Base-by-base conservation (phyloP, 192 early-diverging fungal genomes). In the Physocladia obscura region DNA sequence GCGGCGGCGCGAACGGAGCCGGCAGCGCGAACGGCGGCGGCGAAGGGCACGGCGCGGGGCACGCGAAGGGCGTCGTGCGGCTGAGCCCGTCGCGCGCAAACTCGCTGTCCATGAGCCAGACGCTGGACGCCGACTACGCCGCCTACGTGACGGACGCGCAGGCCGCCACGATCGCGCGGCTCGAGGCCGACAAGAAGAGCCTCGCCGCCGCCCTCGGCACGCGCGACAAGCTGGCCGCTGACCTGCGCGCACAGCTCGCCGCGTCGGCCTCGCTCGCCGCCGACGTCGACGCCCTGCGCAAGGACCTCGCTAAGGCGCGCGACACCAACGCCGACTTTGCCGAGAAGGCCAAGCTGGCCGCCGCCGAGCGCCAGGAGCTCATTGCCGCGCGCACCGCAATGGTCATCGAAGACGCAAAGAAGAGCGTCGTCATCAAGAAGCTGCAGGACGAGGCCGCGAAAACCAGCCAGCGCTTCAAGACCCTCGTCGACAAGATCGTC, bases 331-430 rank as follows among this genome's bases (percentile, higher is more conserved):
- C 31, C 2, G 35, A 38, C 3, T 39, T 52, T 30, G 8, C n/a
- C 32, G 62, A 65, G 4, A 50, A 65, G 26, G 8, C 56, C 35
- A 54, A 68, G 40, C 3, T 13, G n/a, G 4, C 17, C 34, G 44
- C 30, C 19, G 13, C 36, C 5, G 65, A 68, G 11, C 65, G 30
- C 30, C 11, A n/a, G 15, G 52, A 54, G 19, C 21, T 32, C 24
- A 38, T 68, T 11, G 8, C 49, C 3, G 65, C 30, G 5, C 35
- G 52, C 15, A 19, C 31, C 26, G 65, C 51, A 22, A 17, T 68
- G 32, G 65, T 68, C 4, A 13, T 68, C 22, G 65, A 68, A 29
- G 65, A 68, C 56, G 36, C 52, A 22, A 68, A 68, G 35, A 68
- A 68, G 65, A 56, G 26, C 24, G 36, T 56, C 11, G 19, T 49